These are phyloP conservation scores for Litsea cubeba DNA, from an alignment of 164 flowering plant genomes.

Conservation along the genomic window DNA sequence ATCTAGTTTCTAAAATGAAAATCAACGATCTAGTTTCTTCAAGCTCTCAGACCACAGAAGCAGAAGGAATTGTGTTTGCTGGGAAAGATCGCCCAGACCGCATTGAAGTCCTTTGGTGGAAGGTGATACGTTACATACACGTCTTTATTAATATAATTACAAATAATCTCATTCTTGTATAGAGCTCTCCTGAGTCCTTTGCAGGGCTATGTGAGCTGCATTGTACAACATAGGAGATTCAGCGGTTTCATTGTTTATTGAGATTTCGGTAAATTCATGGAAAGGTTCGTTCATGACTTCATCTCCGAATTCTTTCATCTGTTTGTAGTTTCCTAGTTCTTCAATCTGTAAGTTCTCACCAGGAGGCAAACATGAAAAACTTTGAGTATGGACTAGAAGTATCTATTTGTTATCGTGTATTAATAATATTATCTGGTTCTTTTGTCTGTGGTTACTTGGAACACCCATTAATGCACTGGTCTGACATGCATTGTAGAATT, in stretches of 20 bases:
- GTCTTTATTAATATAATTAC: not conserved
- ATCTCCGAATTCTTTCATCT: not conserved
- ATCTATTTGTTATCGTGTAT: too few relatives aligned
- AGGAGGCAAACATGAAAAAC: too few relatives aligned
- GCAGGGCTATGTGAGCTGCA: not conserved
- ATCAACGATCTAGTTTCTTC: not conserved
- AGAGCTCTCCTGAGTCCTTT: not conserved
- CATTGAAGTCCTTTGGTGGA: not conserved
- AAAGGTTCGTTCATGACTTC: not conserved
- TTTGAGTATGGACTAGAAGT: too few relatives aligned
- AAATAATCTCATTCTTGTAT: constrained; percentile 10
- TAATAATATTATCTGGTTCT: too few relatives aligned
- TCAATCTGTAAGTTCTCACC: not conserved
- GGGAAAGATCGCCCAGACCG: not conserved
- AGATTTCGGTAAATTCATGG: not conserved
- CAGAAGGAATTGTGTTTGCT: not conserved
- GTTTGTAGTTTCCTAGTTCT: not conserved
- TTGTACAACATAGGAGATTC: constrained; percentile 6
- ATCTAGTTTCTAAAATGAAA: too few relatives aligned
- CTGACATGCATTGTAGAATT: too few relatives aligned
- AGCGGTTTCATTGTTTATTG: not conserved
- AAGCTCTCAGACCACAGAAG: not conserved
- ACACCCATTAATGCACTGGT: too few relatives aligned
- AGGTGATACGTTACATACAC: constrained; percentile 4
- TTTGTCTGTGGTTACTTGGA: too few relatives aligned